A percentile compares a stretch with the other conserved stretches of the same genome.
phyloP scores from a whole-genome alignment of 2,329 filamentous ascomycete species.

The Ascochyta lentis region DNA sequence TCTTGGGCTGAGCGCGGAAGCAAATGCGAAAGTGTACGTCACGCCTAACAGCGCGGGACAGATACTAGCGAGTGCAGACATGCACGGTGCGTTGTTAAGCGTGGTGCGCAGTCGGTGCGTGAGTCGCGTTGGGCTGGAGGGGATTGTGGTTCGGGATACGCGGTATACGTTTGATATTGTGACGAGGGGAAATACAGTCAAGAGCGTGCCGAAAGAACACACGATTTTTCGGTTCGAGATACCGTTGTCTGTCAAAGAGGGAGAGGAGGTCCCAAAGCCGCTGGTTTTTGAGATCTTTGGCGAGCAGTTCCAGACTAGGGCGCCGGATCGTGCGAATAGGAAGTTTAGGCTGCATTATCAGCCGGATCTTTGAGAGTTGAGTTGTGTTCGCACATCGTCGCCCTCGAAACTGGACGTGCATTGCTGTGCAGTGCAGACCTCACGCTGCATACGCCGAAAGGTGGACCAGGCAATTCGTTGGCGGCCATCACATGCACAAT shows the following conservation, averaged over 20 bases:
- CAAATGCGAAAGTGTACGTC: slow-evolving; percentile 53
- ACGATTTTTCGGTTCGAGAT: slow-evolving; percentile 83
- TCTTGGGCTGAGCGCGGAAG: slow-evolving; percentile 63
- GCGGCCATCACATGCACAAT: background rate
- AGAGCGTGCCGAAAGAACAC: slow-evolving; percentile 86
- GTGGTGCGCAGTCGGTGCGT: slow-evolving; percentile 83
- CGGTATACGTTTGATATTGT: slow-evolving; percentile 87
- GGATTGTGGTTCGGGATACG: slow-evolving; percentile 88
- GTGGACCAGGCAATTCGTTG: background rate
- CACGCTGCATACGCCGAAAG: background rate
- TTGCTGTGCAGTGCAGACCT: background rate
- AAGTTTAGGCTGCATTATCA: slow-evolving; percentile 90
- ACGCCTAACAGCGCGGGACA: slow-evolving; percentile 67
- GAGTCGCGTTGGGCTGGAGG: slow-evolving; percentile 79
- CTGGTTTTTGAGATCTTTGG: slow-evolving; percentile 87
- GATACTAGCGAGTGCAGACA: slow-evolving; percentile 84
- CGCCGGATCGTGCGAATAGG: slow-evolving; percentile 84
- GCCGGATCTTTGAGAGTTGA: slow-evolving; percentile 69
- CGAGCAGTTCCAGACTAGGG: slow-evolving; percentile 82
- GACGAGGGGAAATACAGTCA: slow-evolving; percentile 72
- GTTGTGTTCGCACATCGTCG: background rate
- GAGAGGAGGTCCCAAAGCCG: slow-evolving; percentile 45
- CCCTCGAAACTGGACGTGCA: background rate
- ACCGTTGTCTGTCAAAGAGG: slow-evolving; percentile 51
- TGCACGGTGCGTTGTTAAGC: slow-evolving; percentile 83